Percentiles rank a stretch among this genome's conserved stretches.
These are phyloP conservation scores for Amphirosellinia nigrospora DNA, from an alignment of 495 filamentous ascomycete species.

Conservation along the genomic window DNA sequence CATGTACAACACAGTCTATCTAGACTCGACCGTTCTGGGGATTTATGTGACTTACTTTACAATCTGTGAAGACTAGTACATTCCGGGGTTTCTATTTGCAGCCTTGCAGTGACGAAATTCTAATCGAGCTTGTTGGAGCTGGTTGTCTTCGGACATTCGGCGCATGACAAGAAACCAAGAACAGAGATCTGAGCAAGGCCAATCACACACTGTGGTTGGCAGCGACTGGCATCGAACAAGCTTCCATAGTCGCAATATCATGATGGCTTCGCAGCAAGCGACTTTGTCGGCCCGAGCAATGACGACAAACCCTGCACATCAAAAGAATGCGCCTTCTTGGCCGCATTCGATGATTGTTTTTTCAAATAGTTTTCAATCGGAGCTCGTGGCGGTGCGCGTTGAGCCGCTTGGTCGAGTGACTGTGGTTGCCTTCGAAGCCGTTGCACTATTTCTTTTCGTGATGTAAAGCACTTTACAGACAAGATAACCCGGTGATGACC, in stretches of 20 bases:
- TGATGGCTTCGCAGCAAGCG: slow-evolving; percentile 15
- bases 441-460: slow-evolving; percentile 29
- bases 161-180: slow-evolving; percentile 43
- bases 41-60: not conserved
- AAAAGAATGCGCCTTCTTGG: slow-evolving; percentile 24
- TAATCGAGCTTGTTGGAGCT: slow-evolving; percentile 34
- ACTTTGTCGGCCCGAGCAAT: slow-evolving; percentile 32
- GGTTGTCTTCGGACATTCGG: slow-evolving; percentile 27
- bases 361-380: slow-evolving; percentile 70
- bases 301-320: slow-evolving; percentile 36
- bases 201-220: slow-evolving; percentile 29
- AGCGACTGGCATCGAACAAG: slow-evolving; percentile 31
- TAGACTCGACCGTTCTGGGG: not conserved
- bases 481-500: slow-evolving; percentile 60
- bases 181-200: slow-evolving; percentile 53
- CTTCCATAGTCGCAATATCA: slow-evolving; percentile 26
- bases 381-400: slow-evolving; percentile 40
- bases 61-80: not conserved
- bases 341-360: slow-evolving; percentile 43
- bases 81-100: not conserved
- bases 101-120: slow-evolving; percentile 37
- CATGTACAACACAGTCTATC: not conserved
- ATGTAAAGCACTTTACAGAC: slow-evolving; percentile 37
- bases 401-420: slow-evolving; percentile 25
- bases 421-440: slow-evolving; percentile 22